Base-by-base conservation (phyloP, 2,329 filamentous ascomycete species). In the Ophiognomonia clavigignenti-juglandacearum region DNA sequence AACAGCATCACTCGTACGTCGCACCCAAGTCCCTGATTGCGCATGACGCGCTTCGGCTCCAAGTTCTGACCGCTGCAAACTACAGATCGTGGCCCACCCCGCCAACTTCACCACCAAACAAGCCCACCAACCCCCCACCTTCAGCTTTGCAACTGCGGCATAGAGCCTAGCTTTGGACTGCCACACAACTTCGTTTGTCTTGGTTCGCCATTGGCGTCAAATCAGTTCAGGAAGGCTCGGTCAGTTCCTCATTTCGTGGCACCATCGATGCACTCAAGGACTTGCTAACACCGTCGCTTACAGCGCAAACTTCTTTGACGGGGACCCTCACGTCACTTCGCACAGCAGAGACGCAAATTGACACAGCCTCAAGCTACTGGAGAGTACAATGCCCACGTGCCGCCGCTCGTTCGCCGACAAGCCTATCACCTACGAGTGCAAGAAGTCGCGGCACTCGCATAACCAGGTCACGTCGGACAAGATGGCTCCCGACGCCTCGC, bases 311-410 rank as follows among this genome's bases (percentile, higher is more conserved):
- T 14, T 42, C 26, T 41, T 41, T 20, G 42, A 38, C 16, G 40
- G 45, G 22, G 38, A 51, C 23, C 39, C 42, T 14, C 46, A 32
- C 19, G 39, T 20, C 32, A 38, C 31, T 39, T 41, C 36, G 39
- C 35, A 49, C 34, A 49, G 39, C 46, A 45, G 44, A 16, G 46
- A 22, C 31, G 19, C 13, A 29, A 13, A 18, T 11, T 35, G 32
- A 37, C 31, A n/a, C 16, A 20, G 27, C n/a, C 20, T 19, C 24
- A 42, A 45, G n/a, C 27, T 36, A 14, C 24, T 7, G 10, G 10
- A 19, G 6, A 22, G 9, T 6, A 22, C 6, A 14, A 39, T 39
- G 36, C 20, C 8, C 6, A n/a, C 36, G 6, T 11, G 26, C 36
- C 5, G 22, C 18, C 36, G 11, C 16, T 16, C 14, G 9, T 26